A percentile compares a stretch with the other conserved stretches of the same genome.
Evolutionary conservation across 768 basidiomycete genomes (phyloP).

Genomic region (Hericium alpestre): DNA sequence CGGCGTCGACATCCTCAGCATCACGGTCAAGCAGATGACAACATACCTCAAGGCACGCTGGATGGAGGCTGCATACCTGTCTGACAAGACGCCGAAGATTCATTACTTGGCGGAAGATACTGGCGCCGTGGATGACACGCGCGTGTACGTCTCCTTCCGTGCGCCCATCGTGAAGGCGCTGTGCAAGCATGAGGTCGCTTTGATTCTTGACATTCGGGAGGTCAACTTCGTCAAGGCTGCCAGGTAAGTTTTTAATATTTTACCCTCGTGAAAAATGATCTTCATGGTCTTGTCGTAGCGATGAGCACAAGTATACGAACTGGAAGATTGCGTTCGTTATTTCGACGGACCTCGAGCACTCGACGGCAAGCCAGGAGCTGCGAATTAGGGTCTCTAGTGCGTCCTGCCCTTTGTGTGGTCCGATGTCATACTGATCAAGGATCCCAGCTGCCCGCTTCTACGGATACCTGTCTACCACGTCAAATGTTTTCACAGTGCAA

Average conservation of each 20-base stretch:
- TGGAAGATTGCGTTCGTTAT: constrained; percentile 20
- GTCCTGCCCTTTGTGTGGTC: background rate
- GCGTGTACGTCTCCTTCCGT: constrained; percentile 14
- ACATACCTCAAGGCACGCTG: background rate
- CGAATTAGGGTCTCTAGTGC: too few species aligned
- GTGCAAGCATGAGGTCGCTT: constrained; percentile 19
- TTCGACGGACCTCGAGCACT: constrained; percentile 15
- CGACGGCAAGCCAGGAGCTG: too few species aligned
- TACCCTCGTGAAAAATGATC: too few species aligned
- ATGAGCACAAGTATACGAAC: background rate
- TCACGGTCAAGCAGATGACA: background rate
- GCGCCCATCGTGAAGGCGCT: constrained; percentile 17
- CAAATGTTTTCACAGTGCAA: background rate
- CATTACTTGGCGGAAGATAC: constrained; percentile 15
- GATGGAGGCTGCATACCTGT: constrained; percentile 5
- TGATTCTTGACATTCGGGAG: constrained; percentile 18
- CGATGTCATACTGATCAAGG: background rate
- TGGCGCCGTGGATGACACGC: constrained; percentile 4
- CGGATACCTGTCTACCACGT: background rate
- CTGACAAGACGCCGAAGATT: constrained; percentile 1
- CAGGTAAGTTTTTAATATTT: background rate
- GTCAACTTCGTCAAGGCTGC: constrained; percentile 3
- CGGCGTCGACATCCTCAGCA: background rate
- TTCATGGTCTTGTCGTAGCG: too few species aligned
- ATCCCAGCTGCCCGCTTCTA: background rate